phyloP scores from a whole-genome alignment of 106 monocot species.

The Dioscorea dumetorum region DNA sequence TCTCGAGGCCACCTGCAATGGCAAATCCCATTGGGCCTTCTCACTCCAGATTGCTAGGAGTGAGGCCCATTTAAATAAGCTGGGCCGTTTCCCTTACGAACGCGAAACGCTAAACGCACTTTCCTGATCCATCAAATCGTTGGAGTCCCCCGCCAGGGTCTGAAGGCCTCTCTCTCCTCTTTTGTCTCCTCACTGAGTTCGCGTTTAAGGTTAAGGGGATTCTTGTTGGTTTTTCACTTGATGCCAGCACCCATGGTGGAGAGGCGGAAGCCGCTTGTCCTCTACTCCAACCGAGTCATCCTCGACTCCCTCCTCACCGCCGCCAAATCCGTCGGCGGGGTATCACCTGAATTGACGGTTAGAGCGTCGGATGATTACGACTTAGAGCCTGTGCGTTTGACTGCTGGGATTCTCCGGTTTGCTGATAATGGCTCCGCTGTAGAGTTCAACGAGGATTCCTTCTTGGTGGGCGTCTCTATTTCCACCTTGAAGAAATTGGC shows the following conservation, averaged over 20 bases:
- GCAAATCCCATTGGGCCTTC: too few relatives aligned
- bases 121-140: too few relatives aligned
- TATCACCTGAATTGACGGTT: neutral
- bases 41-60: too few relatives aligned
- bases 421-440: slow-evolving; percentile 1
- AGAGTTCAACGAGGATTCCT: slow-evolving; percentile 30
- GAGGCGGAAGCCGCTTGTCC: slow-evolving; percentile 64
- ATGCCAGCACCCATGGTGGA: slow-evolving; percentile 25
- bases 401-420: slow-evolving; percentile 67
- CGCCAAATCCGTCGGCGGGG: slow-evolving; percentile 11
- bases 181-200: neutral
- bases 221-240: neutral
- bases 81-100: too few relatives aligned
- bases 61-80: too few relatives aligned
- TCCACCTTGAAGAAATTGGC: slow-evolving; percentile 48
- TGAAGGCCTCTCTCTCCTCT: neutral
- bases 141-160: too few relatives aligned
- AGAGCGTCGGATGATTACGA: neutral
- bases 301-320: slow-evolving; percentile 53
- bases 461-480: slow-evolving; percentile 39
- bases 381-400: slow-evolving; percentile 20
- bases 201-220: neutral
- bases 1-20: too few relatives aligned
- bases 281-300: slow-evolving; percentile 46
- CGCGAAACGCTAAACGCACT: too few relatives aligned